phyloP scores from a whole-genome alignment of 148 eudicot species.

The Bassia scoparia region DNA sequence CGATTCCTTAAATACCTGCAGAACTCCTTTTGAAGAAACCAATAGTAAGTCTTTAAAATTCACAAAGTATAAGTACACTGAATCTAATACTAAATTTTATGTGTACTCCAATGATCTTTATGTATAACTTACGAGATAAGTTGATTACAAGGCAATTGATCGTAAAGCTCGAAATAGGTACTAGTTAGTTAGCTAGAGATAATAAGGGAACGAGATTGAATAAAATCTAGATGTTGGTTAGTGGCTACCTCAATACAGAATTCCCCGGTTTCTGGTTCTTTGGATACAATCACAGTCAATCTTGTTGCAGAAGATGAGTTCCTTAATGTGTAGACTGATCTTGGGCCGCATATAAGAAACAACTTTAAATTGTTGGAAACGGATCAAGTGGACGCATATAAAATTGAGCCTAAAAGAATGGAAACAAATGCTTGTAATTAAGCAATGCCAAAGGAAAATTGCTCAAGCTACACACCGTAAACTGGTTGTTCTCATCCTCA shows the following conservation, averaged over 20 bases:
- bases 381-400: no score
- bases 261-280: constrained; percentile 99
- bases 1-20: constrained; percentile 49
- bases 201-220: neutral
- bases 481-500: constrained; percentile 61
- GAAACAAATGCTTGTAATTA: neutral
- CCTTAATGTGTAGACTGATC: constrained; percentile 98
- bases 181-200: neutral
- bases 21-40: constrained; percentile 68
- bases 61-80: no score
- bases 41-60: constrained; percentile 90
- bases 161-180: no score
- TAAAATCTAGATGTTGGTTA: neutral
- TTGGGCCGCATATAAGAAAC: no score
- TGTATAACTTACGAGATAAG: no score
- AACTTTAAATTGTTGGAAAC: no score
- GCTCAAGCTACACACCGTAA: constrained; percentile 52
- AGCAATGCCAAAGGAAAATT: neutral
- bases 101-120: no score
- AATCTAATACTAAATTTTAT: no score
- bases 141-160: no score
- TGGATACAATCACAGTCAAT: constrained; percentile 97
- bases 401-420: no score
- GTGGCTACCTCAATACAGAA: constrained; percentile 98
- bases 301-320: constrained; percentile 99